A percentile compares a stretch with the other conserved stretches of the same genome.
These are phyloP conservation scores for Sporothrix variecibatus DNA, from an alignment of 2,329 filamentous ascomycete species.

Conservation along the genomic window DNA sequence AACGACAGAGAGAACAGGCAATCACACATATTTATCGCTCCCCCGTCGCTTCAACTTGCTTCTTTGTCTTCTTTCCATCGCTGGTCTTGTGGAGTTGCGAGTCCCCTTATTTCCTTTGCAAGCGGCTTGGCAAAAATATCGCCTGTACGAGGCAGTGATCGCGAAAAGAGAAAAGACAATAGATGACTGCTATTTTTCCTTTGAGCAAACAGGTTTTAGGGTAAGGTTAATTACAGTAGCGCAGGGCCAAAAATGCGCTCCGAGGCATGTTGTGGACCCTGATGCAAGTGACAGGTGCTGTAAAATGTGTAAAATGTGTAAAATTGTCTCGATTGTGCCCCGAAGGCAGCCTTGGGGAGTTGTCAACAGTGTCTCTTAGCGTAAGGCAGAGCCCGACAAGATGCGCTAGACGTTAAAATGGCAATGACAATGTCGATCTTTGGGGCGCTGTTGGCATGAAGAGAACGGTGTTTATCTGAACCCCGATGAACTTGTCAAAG, in stretches of 20 bases:
- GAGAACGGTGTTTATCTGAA: not conserved
- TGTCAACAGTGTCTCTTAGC: not conserved
- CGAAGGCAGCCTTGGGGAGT: not conserved
- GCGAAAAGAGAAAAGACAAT: not conserved
- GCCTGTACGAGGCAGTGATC: not conserved
- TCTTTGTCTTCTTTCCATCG: not conserved
- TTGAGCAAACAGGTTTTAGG: not conserved
- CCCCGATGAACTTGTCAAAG: no score
- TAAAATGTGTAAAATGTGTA: no score
- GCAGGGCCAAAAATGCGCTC: not conserved
- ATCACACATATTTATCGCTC: not conserved
- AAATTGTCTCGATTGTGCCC: not conserved
- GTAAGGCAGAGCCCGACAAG: not conserved
- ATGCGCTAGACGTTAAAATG: not conserved
- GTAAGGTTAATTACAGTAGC: no score
- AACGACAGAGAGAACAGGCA: not conserved
- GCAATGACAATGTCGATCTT: not conserved
- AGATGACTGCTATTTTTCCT: not conserved
- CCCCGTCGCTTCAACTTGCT: not conserved
- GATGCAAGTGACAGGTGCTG: not conserved
- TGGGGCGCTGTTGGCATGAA: not conserved
- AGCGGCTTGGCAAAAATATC: not conserved
- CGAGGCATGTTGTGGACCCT: no score
- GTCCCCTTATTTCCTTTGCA: not conserved
- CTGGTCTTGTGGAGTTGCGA: not conserved